These are phyloP conservation scores for Epichloe hybrida DNA, from an alignment of 2,329 filamentous ascomycete genomes.

Conservation along the genomic window DNA sequence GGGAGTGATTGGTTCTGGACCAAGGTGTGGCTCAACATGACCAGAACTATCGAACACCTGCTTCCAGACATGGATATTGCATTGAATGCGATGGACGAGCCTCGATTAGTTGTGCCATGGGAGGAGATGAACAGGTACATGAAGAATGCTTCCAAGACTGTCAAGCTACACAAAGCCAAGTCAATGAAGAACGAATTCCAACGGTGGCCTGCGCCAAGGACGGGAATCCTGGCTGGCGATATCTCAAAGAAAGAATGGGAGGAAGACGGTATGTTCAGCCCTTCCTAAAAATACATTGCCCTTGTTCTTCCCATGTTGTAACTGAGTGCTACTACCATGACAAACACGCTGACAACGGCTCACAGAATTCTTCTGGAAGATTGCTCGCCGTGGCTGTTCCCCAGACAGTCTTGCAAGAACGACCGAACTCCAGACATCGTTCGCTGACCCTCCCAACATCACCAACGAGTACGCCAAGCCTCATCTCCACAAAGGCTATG, in stretches of 20 bases:
- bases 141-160: slow-evolving; percentile 34
- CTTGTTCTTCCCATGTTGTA: too few relatives aligned
- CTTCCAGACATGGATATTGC: slow-evolving; percentile 56
- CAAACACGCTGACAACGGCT: neutral
- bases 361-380: slow-evolving; percentile 40
- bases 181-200: slow-evolving; percentile 32
- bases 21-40: slow-evolving; percentile 40
- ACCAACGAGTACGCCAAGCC: slow-evolving; percentile 30
- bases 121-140: slow-evolving; percentile 45
- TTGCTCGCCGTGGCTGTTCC: slow-evolving; percentile 45
- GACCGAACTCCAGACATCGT: slow-evolving; percentile 28
- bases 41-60: slow-evolving; percentile 36
- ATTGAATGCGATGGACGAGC: slow-evolving; percentile 55
- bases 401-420: slow-evolving; percentile 48
- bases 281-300: neutral
- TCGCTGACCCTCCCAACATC: slow-evolving; percentile 30
- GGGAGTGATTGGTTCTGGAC: slow-evolving; percentile 45
- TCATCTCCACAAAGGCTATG: slow-evolving; percentile 42
- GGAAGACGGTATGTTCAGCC: slow-evolving; percentile 27
- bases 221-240: slow-evolving; percentile 20
- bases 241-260: slow-evolving; percentile 35
- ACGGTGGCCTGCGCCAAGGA: slow-evolving; percentile 25
- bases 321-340: too few relatives aligned
- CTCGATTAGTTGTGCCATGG: slow-evolving; percentile 48
- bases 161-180: slow-evolving; percentile 28